Base-by-base conservation (phyloP, 2,329 filamentous ascomycete species). In the Penicillium occitanis region DNA sequence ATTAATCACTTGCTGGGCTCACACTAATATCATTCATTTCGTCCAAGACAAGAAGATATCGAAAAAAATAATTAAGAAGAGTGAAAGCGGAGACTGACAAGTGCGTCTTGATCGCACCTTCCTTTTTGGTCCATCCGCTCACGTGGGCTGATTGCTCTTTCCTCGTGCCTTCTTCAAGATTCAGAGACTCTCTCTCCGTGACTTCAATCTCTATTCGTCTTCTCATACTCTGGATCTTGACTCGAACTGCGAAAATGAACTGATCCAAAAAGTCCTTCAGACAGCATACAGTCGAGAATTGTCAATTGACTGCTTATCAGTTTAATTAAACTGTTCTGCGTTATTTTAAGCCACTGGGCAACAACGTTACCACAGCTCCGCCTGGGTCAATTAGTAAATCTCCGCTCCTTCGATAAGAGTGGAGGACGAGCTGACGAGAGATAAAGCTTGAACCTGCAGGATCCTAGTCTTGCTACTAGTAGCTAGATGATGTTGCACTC, bases 371-470 rank as follows among this genome's bases (percentile, higher is more conserved):
- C 57, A 30, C 17, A 37, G 33, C n/a, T 40, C 53, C 53, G 51
- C 51, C 30, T 57, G 50, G 10, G 28, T 5, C 7, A 10, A n/a
- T 33, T n/a, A 6, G n/a, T 7, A 2, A 37, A 37, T 25, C 22
- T 44, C 19, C 40, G n/a, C 57, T 28, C 22, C 40, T 60, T 60
- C 57, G 40, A 60, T 44, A 60, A 44, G 57, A 60, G 25, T 60
- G 57, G 57, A 40, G 17, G 57, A 59, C 13, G 35, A 33, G 25
- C 50, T 8, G 50, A 53, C 2, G 28, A 53, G 7, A 55, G 51
- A 55, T 35, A 35, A 14, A 55, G 51, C 51, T 57, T 22, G 53
- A 25, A 57, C 53, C 53, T 40, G 53, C 53, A 55, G 51, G 30
- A 35, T 35, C 10, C 33, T 35, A 33, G 30, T 33, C 33, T 33